Conservation (phyloP, 192 early-diverging fungal species). For the Coemansia sp. region DNA sequence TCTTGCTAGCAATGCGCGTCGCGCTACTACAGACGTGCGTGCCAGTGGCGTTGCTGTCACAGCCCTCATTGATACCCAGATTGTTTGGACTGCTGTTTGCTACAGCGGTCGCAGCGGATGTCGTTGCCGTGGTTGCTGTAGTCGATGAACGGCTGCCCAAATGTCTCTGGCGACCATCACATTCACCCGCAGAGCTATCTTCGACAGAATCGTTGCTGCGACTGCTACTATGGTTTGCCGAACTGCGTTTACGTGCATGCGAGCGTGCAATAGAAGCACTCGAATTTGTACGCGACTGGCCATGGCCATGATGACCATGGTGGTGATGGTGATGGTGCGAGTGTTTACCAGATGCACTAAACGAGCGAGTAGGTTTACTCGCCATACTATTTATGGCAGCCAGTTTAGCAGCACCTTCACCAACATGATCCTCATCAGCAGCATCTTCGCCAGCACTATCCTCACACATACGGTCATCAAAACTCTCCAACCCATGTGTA, state of each 20-base stretch:
- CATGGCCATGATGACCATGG: neutral
- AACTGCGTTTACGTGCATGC: neutral
- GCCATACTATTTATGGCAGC: slow-evolving; percentile 17
- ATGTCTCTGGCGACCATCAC: too few species aligned
- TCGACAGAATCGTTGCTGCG: too few species aligned
- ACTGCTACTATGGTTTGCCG: neutral
- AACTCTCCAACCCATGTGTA: slow-evolving; percentile 40
- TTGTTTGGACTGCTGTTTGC: neutral
- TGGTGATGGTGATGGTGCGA: neutral
- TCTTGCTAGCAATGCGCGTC: neutral
- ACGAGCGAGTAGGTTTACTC: slow-evolving; percentile 6
- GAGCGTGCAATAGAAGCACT: neutral
- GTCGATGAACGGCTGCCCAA: too few species aligned
- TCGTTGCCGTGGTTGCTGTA: too few species aligned
- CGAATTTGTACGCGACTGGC: neutral
- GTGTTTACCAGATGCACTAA: slow-evolving; percentile 4
- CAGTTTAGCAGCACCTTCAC: slow-evolving; percentile 44
- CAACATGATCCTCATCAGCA: slow-evolving; percentile 35
- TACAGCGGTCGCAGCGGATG: too few species aligned
- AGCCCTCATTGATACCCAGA: neutral
- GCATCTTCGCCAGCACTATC: slow-evolving; percentile 10
- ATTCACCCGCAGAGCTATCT: too few species aligned
- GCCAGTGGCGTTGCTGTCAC: neutral
- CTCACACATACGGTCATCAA: slow-evolving; percentile 15
- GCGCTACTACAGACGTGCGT: neutral